Base-by-base conservation (phyloP, 73 alveolate genomes). In the Paramecium pentaurelia region DNA sequence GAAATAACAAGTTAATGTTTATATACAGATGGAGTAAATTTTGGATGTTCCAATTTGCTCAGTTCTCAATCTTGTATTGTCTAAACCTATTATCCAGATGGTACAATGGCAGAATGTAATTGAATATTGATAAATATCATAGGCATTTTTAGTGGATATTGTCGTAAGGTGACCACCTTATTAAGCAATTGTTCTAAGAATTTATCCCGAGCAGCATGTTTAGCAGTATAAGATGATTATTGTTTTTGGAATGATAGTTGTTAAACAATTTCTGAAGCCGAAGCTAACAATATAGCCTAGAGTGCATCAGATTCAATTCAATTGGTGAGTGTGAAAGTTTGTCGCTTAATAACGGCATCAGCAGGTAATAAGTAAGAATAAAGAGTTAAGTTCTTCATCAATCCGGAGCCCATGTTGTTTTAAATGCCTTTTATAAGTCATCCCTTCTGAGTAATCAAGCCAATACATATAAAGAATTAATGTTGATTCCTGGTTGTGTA, bases 131-230 rank as follows among this genome's bases (percentile, higher is more conserved):
- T 64, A 30, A 64, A 64, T 12, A 32, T 14, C 42, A 32, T 32
- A 64, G 84, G 87, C 87, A 73, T 34, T 12, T 73, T 73, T 28
- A 37, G 60, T n/a, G 87, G 87, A 7, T 73, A 73, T 38, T 73
- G 87, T 73, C 87, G 87, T 37, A 40, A 37, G 87, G 87, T 73
- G 22, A 18, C 37, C 6, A 40, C 58, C 58, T 22, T 30, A 34
- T 36, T 73, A 32, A 73, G 22, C 54, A 16, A 34, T 36, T 73
- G 87, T 37, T 36, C 58, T 4, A 73, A 37, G 8, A 73, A 73
- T 73, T 51, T 73, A 37, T 73, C 87, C 34, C 0, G 60, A 14
- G 60, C 87, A 37, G 87, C 87, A 18, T 73, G 87, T 73, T 73
- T 73, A n/a, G 25, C 87, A 36, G 87, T 73, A 2, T 10, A 34